These are phyloP conservation scores for Phytophthora ohioensis DNA, from an alignment of 352 stramenopile genomes.

Conservation along the genomic window DNA sequence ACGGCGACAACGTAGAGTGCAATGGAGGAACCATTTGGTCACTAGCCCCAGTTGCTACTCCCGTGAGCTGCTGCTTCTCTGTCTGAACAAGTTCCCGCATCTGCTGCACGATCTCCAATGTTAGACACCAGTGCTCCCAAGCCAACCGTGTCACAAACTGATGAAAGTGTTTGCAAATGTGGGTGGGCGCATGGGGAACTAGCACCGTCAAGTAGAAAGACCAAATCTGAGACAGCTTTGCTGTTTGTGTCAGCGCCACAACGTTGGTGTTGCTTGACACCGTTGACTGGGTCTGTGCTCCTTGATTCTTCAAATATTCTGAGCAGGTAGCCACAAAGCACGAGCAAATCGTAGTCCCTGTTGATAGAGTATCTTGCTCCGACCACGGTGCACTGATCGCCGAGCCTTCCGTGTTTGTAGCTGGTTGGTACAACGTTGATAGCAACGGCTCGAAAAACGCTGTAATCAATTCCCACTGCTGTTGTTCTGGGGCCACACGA, in stretches of 20 bases:
- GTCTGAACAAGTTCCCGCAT: slow-evolving; percentile 80
- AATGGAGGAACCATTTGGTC: slow-evolving; percentile 33
- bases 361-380: slow-evolving; percentile 76
- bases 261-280: no score
- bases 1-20: slow-evolving; percentile 58
- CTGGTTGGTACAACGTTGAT: slow-evolving; percentile 81
- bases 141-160: slow-evolving; percentile 82
- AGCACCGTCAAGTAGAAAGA: slow-evolving; percentile 79
- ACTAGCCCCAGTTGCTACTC: slow-evolving; percentile 15
- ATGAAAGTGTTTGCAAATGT: slow-evolving; percentile 86
- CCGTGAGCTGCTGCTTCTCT: slow-evolving; percentile 67
- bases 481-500: slow-evolving; percentile 58
- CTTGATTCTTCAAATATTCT: slow-evolving; percentile 64
- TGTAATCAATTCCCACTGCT: slow-evolving; percentile 77
- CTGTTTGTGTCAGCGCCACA: slow-evolving; percentile 26
- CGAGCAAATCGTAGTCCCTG: slow-evolving; percentile 78
- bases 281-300: slow-evolving; percentile 16
- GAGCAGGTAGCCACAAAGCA: slow-evolving; percentile 83
- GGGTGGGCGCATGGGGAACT: slow-evolving; percentile 73
- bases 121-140: slow-evolving; percentile 88
- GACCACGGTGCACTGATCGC: slow-evolving; percentile 75
- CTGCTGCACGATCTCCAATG: slow-evolving; percentile 82
- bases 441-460: slow-evolving; percentile 84
- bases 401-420: slow-evolving; percentile 73
- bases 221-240: slow-evolving; percentile 86